These are phyloP conservation scores for Trichophyton simii DNA, from an alignment of 2,329 filamentous ascomycete genomes.

Conservation along the genomic window DNA sequence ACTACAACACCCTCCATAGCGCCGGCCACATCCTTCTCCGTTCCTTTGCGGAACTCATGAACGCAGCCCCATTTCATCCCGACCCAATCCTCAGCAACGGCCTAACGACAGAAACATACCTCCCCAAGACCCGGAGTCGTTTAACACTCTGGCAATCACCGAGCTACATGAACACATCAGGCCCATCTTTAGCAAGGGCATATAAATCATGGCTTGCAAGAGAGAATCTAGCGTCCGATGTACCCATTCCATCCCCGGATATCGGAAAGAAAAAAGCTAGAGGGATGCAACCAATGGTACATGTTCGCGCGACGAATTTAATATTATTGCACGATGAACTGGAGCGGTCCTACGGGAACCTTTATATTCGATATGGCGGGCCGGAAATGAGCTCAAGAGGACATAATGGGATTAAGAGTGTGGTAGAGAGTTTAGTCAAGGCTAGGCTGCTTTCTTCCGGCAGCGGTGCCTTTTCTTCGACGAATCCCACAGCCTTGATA, in stretches of 20 bases:
- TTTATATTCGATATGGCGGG: slow-evolving; percentile 52
- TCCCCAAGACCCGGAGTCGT: slow-evolving; percentile 34
- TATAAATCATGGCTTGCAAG: slow-evolving; percentile 41
- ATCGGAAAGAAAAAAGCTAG: slow-evolving; percentile 16
- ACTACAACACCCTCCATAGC: slow-evolving; percentile 69
- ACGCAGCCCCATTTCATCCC: slow-evolving; percentile 36
- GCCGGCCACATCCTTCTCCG: slow-evolving; percentile 70
- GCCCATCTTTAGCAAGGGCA: slow-evolving; percentile 53
- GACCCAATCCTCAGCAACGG: slow-evolving; percentile 36
- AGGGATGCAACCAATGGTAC: slow-evolving; percentile 7
- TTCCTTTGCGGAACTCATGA: slow-evolving; percentile 42
- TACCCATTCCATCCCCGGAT: slow-evolving; percentile 4
- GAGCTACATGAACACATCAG: slow-evolving; percentile 73
- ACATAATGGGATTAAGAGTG: slow-evolving; percentile 63
- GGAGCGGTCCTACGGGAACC: slow-evolving; percentile 55
- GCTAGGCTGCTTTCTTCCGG: slow-evolving; percentile 22
- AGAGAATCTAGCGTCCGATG: background rate
- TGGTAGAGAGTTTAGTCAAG: slow-evolving; percentile 42
- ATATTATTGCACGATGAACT: slow-evolving; percentile 84
- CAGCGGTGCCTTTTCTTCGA: slow-evolving; percentile 38
- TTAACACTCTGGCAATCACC: slow-evolving; percentile 63
- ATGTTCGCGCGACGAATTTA: slow-evolving; percentile 35
- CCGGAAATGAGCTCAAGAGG: slow-evolving; percentile 48
- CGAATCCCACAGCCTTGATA: slow-evolving; percentile 27
- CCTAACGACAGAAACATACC: slow-evolving; percentile 40